Percentiles rank a stretch among this genome's conserved stretches.
These are phyloP conservation scores for Flaveria sonorensis DNA, from an alignment of 129 eudicot species.

Conservation along the genomic window DNA sequence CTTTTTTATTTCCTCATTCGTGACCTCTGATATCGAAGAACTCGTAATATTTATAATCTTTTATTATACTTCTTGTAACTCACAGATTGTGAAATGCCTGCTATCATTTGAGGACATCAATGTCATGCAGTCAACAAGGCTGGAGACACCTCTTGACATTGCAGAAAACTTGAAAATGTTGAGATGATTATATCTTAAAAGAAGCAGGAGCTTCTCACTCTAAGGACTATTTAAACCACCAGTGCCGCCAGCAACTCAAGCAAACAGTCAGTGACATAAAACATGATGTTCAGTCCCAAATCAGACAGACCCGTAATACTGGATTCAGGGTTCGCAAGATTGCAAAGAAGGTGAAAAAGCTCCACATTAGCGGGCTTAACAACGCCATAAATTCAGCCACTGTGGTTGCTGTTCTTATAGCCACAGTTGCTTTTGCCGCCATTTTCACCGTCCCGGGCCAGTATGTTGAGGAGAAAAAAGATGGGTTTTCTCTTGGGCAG, in stretches of 20 bases:
- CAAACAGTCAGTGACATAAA: slow-evolving; percentile 94
- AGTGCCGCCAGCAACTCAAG: slow-evolving; percentile 84
- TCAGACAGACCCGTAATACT: slow-evolving; percentile 82
- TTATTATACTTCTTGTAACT: background rate
- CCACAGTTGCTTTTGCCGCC: slow-evolving; percentile 96
- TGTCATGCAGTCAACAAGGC: slow-evolving; percentile 61
- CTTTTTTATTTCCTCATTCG: too few relatives aligned
- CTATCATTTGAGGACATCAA: slow-evolving; percentile 64
- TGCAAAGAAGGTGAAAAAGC: slow-evolving; percentile 86
- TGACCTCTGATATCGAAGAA: background rate
- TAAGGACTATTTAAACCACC: slow-evolving; percentile 78
- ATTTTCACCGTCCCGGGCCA: slow-evolving; percentile 92
- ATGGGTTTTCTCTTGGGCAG: slow-evolving; percentile 55
- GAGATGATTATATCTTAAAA: slow-evolving; percentile 53
- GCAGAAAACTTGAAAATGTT: slow-evolving; percentile 60
- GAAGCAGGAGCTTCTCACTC: slow-evolving; percentile 79
- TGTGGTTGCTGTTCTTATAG: slow-evolving; percentile 89
- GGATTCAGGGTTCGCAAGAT: slow-evolving; percentile 83
- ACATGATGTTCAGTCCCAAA: slow-evolving; percentile 93
- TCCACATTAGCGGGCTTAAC: slow-evolving; percentile 89
- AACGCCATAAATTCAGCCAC: slow-evolving; percentile 89
- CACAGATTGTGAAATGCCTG: slow-evolving; percentile 73
- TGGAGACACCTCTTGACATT: slow-evolving; percentile 84
- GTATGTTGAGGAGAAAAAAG: slow-evolving; percentile 45
- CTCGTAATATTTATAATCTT: background rate